Evolutionary conservation across 2,329 filamentous ascomycete genomes (phyloP).

Genomic region (Sclerotinia spermophila): DNA sequence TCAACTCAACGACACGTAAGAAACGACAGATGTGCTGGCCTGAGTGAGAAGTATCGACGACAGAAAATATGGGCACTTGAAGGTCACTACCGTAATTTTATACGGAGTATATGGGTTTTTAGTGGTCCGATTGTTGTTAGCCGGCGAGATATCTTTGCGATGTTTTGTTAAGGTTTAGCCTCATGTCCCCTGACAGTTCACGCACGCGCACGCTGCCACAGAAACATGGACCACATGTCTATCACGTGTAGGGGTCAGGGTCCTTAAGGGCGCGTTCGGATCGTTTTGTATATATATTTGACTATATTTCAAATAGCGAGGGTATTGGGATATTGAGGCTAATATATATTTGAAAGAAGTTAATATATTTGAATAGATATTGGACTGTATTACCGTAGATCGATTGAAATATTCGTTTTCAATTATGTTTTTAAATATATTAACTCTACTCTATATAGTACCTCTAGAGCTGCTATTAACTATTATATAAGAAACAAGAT

Average conservation of each 20-base stretch:
- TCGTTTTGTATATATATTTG: too few species aligned
- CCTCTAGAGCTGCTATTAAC: too few species aligned
- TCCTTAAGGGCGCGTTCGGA: too few species aligned
- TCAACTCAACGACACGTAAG: not conserved
- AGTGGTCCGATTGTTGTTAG: not conserved
- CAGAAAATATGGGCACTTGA: not conserved
- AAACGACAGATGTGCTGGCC: not conserved
- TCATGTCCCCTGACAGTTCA: not conserved
- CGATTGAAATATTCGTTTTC: too few species aligned
- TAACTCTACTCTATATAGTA: too few species aligned
- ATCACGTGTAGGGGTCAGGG: conserved; percentile 7
- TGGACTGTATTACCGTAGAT: too few species aligned
- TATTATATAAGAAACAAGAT: too few species aligned
- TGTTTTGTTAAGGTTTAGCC: not conserved
- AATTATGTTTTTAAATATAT: too few species aligned
- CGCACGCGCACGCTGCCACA: not conserved
- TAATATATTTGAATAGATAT: too few species aligned
- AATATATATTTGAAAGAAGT: too few species aligned
- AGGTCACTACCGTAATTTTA: not conserved
- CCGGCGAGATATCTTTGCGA: not conserved
- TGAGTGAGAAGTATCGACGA: not conserved
- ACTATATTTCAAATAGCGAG: too few species aligned
- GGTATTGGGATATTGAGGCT: too few species aligned
- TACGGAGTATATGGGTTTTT: not conserved
- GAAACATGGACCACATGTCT: not conserved